Percentiles rank a stretch among this genome's conserved stretches.
Conservation (phyloP, 1,284 basidiomycete genomes). For the Tremellales sp. region DNA sequence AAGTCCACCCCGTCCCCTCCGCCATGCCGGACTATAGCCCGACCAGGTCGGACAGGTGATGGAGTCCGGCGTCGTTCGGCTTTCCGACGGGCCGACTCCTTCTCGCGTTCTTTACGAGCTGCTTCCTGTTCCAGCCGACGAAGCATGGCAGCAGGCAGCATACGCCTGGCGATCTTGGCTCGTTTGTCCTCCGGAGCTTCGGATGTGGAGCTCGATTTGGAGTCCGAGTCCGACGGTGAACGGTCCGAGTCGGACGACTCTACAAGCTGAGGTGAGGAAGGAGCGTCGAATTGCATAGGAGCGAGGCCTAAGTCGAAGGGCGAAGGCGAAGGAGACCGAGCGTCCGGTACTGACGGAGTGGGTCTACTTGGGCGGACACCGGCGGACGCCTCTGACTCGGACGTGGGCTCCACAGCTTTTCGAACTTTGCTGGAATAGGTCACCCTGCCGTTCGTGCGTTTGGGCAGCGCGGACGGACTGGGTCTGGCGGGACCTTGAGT, state of each 20-base stretch:
- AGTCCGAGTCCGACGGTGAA: conserved; percentile 1
- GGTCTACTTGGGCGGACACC: not conserved
- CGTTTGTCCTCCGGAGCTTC: conserved; percentile 18
- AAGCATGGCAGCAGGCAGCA: conserved; percentile 43
- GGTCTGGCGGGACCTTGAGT: not conserved
- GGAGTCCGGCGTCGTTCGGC: conserved; percentile 4
- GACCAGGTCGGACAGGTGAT: conserved; percentile 34
- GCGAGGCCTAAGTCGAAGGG: too few species aligned
- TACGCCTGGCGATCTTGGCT: conserved; percentile 33
- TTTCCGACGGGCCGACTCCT: not conserved
- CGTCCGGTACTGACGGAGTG: too few species aligned
- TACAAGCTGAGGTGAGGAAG: too few species aligned
- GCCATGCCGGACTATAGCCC: conserved; percentile 30
- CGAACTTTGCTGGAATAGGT: too few species aligned
- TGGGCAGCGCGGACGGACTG: too few species aligned
- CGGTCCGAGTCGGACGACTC: too few species aligned
- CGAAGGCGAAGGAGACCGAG: too few species aligned
- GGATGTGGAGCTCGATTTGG: conserved; percentile 1
- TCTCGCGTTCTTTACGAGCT: conserved; percentile 8
- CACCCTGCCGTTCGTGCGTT: too few species aligned
- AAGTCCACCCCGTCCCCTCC: conserved; percentile 11
- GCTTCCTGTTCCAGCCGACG: conserved; percentile 28
- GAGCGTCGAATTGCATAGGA: too few species aligned
- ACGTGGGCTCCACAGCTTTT: not conserved
- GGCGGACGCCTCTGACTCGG: not conserved